Evolutionary conservation across 176 grass and related monocot species (phyloP).

Genomic region (Phragmites australis): DNA sequence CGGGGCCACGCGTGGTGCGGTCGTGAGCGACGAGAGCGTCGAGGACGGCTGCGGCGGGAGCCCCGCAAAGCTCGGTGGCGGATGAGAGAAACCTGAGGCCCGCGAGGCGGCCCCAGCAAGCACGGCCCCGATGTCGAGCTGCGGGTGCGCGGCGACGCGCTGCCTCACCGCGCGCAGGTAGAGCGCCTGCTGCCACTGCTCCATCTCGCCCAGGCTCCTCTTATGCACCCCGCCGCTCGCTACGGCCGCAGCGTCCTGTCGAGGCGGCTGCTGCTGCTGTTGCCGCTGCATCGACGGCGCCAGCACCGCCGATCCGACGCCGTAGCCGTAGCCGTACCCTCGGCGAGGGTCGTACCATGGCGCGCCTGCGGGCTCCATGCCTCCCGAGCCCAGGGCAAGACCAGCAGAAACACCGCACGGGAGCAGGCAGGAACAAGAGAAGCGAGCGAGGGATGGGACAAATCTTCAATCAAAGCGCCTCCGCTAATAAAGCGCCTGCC

Average conservation of each 20-base stretch:
- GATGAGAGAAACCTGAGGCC: not conserved
- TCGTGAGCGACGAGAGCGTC: constrained; percentile 50
- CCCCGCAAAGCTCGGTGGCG: constrained; percentile 28
- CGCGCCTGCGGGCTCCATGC: constrained; percentile 53
- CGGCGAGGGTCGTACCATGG: constrained; percentile 53
- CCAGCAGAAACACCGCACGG: not conserved
- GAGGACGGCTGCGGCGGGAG: constrained; percentile 34
- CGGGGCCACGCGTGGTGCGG: constrained; percentile 11
- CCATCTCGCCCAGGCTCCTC: constrained; percentile 55
- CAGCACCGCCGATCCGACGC: constrained; percentile 35
- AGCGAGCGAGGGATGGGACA: not conserved
- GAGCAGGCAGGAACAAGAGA: not conserved
- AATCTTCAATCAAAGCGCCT: no score
- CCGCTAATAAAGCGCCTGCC: constrained; percentile 25
- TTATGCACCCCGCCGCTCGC: constrained; percentile 44
- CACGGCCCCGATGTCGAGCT: constrained; percentile 11
- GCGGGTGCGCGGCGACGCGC: constrained; percentile 32
- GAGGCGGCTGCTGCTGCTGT: constrained; percentile 7
- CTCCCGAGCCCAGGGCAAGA: not conserved
- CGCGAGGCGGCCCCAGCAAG: not conserved
- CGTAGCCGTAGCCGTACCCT: constrained; percentile 45
- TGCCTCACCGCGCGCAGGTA: constrained; percentile 63
- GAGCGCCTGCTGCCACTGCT: constrained; percentile 58
- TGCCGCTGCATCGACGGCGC: not conserved
- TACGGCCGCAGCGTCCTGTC: constrained; percentile 19